phyloP scores from a whole-genome alignment of 75 land plant genomes.

The Pinus albicaulis region DNA sequence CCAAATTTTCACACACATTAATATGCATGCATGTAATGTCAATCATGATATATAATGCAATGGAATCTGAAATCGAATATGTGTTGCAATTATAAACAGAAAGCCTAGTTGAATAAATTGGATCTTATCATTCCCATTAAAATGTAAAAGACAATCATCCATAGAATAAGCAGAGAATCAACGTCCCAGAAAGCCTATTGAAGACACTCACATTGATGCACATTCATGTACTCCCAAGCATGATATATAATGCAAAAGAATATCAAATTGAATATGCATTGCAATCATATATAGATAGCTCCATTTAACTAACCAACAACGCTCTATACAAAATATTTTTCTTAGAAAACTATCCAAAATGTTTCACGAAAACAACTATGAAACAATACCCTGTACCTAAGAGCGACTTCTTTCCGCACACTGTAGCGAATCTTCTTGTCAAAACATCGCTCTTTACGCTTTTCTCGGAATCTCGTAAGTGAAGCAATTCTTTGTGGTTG shows the following conservation, averaged over 20 bases:
- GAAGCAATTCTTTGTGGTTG: conserved; percentile 81
- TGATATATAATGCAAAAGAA: neutral
- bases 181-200: neutral
- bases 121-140: no score
- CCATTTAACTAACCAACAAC: neutral
- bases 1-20: no score
- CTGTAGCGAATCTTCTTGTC: conserved; percentile 90
- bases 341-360: neutral
- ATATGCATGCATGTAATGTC: neutral
- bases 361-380: neutral
- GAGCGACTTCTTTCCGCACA: conserved; percentile 91
- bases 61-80: neutral
- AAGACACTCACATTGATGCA: neutral
- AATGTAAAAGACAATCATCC: no score
- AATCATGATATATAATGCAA: neutral
- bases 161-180: neutral
- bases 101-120: neutral
- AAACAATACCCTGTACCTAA: conserved; percentile 46
- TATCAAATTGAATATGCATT: neutral
- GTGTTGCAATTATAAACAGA: neutral
- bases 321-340: neutral
- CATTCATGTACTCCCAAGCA: neutral
- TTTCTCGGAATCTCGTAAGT: conserved; percentile 81
- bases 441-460: conserved; percentile 87
- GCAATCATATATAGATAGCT: neutral